Evolutionary conservation across 2,329 filamentous ascomycete genomes (phyloP).

Genomic region (Penicillium sp.): DNA sequence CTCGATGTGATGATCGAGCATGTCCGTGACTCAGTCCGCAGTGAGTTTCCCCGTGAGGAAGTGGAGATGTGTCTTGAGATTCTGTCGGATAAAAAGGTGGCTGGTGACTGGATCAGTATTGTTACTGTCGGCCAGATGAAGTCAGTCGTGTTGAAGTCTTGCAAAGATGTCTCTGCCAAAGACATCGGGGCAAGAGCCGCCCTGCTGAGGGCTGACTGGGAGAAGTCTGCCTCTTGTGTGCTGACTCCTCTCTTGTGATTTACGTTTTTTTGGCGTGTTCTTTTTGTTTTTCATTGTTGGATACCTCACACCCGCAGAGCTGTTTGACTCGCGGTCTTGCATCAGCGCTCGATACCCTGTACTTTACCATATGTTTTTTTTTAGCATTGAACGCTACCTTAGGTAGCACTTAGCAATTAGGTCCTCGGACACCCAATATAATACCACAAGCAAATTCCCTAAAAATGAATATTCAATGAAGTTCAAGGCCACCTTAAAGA

Average conservation of each 20-base stretch:
- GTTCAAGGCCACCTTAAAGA: background rate
- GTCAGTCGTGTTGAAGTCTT: constrained; percentile 48
- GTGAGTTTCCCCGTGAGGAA: constrained; percentile 50
- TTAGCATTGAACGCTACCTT: constrained; percentile 11
- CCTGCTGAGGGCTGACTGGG: constrained; percentile 29
- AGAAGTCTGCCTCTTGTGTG: constrained; percentile 17
- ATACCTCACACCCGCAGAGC: constrained; percentile 25
- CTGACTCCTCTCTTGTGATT: constrained; percentile 8
- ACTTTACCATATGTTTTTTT: constrained; percentile 17
- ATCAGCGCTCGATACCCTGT: constrained; percentile 30
- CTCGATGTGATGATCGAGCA: constrained; percentile 63
- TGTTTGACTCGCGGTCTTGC: constrained; percentile 25
- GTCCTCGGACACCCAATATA: constrained; percentile 15
- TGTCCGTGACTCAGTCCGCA: constrained; percentile 63
- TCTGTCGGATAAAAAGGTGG: constrained; percentile 47
- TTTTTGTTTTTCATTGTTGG: constrained; percentile 15
- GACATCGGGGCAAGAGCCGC: constrained; percentile 36
- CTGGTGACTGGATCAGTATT: constrained; percentile 50
- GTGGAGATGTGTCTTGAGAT: constrained; percentile 49
- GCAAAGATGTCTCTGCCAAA: constrained; percentile 34
- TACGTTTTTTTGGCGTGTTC: constrained; percentile 11
- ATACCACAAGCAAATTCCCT: background rate
- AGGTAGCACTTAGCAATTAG: constrained; percentile 19
- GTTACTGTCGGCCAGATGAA: constrained; percentile 47
- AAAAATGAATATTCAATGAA: too few relatives aligned